phyloP scores from a whole-genome alignment of 768 basidiomycete genomes.

The Hericium rajendrae region DNA sequence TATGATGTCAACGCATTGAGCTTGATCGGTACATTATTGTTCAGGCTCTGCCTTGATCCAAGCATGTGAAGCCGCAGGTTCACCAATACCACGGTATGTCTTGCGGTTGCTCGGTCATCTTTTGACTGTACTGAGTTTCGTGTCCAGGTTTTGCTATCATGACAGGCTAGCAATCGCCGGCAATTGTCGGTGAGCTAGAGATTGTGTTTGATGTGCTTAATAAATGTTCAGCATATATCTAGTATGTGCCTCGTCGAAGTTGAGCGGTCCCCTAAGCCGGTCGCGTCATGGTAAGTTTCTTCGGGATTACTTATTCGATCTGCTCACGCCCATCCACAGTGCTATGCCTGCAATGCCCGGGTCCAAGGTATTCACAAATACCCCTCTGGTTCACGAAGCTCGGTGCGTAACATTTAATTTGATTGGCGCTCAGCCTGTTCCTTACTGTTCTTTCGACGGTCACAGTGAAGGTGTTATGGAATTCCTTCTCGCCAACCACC shows the following conservation, averaged over 20 bases:
- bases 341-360: slow-evolving; percentile 98
- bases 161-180: slow-evolving; percentile 95
- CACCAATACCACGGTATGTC: slow-evolving; percentile 65
- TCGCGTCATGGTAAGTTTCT: slow-evolving; percentile 73
- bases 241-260: slow-evolving; percentile 99
- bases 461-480: slow-evolving; percentile 94
- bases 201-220: slow-evolving; percentile 1
- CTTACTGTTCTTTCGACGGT: slow-evolving; percentile 7
- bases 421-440: neutral
- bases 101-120: neutral
- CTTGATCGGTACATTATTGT: neutral
- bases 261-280: slow-evolving; percentile 87
- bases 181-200: slow-evolving; percentile 78
- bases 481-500: slow-evolving; percentile 94
- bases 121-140: neutral
- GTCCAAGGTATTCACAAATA: slow-evolving; percentile 87
- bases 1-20: neutral
- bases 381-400: slow-evolving; percentile 83
- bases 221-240: slow-evolving; percentile 1
- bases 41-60: slow-evolving; percentile 91
- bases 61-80: slow-evolving; percentile 86
- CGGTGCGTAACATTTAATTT: slow-evolving; percentile 32
- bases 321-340: slow-evolving; percentile 27
- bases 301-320: neutral
- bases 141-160: slow-evolving; percentile 70